Evolutionary conservation across 164 flowering plant species (phyloP).

Genomic region (Nymphaea colorata): DNA sequence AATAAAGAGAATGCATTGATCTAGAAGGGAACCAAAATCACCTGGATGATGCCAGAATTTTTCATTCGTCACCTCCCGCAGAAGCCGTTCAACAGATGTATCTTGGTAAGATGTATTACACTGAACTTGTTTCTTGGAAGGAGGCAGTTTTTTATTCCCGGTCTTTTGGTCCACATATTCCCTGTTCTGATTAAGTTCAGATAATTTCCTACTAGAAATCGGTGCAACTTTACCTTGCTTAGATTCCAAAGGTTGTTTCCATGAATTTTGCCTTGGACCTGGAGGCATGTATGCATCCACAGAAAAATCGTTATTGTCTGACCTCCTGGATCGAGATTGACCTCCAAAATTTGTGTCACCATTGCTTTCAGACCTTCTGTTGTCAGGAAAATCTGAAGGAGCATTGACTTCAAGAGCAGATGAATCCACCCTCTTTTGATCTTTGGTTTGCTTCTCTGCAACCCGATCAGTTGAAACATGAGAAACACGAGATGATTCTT

Average conservation of each 20-base stretch:
- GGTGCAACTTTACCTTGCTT: constrained; percentile 39
- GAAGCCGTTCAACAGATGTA: constrained; percentile 87
- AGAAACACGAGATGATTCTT: constrained; percentile 33
- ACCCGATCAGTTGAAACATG: constrained; percentile 35
- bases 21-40: constrained; percentile 4
- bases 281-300: constrained; percentile 32
- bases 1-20: no score
- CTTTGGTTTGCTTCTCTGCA: constrained; percentile 56
- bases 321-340: constrained; percentile 42
- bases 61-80: constrained; percentile 93
- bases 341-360: constrained; percentile 45
- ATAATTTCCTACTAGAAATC: constrained; percentile 29
- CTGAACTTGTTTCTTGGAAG: constrained; percentile 43
- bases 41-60: constrained; percentile 96
- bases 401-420: constrained; percentile 34
- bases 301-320: constrained; percentile 32
- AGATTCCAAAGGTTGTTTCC: constrained; percentile 59
- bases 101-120: constrained; percentile 44
- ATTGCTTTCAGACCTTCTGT: constrained; percentile 44
- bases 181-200: constrained; percentile 27
- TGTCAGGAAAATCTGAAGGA: constrained; percentile 38
- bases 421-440: constrained; percentile 45
- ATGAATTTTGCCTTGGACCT: constrained; percentile 50
- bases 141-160: constrained; percentile 45
- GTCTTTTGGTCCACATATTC: constrained; percentile 35